Percentiles rank a stretch among this genome's conserved stretches.
Conservation (phyloP, 352 stramenopile species). For the Globisporangium paroecandrum region DNA sequence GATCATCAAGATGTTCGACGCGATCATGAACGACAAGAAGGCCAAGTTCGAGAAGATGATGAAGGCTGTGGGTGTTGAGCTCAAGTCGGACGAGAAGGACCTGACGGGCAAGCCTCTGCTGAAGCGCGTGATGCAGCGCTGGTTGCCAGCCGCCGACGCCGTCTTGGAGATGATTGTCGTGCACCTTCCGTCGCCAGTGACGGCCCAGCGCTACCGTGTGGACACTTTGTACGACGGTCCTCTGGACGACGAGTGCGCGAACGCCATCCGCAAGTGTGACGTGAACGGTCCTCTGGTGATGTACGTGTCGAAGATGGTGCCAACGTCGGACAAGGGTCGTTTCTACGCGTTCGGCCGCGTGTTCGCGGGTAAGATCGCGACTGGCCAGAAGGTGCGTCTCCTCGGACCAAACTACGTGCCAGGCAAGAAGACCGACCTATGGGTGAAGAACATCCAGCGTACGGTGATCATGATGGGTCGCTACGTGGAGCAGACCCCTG, state of each 20-base stretch:
- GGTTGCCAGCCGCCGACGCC: slow-evolving; percentile 97
- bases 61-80: slow-evolving; percentile 95
- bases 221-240: slow-evolving; percentile 98
- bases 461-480: slow-evolving; percentile 99
- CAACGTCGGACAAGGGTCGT: slow-evolving; percentile 97
- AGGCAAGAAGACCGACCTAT: slow-evolving; percentile 99
- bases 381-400: slow-evolving; percentile 99
- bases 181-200: slow-evolving; percentile 96
- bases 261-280: slow-evolving; percentile 98
- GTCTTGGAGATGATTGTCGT: slow-evolving; percentile 99
- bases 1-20: slow-evolving; percentile 99
- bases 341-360: slow-evolving; percentile 99
- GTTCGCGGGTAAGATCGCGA: slow-evolving; percentile 98
- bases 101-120: slow-evolving; percentile 96
- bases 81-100: slow-evolving; percentile 97
- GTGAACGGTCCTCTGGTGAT: slow-evolving; percentile 98
- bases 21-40: slow-evolving; percentile 99
- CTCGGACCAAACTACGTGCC: slow-evolving; percentile 99
- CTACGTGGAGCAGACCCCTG: slow-evolving; percentile 97
- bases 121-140: slow-evolving; percentile 99
- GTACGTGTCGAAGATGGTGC: slow-evolving; percentile 99
- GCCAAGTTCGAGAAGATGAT: slow-evolving; percentile 99
- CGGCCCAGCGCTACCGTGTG: slow-evolving; percentile 98
- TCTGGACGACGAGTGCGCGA: slow-evolving; percentile 96
- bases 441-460: slow-evolving; percentile 99